Evolutionary conservation across 73 alveolate species (phyloP).

Genomic region (Blepharisma japonicum): DNA sequence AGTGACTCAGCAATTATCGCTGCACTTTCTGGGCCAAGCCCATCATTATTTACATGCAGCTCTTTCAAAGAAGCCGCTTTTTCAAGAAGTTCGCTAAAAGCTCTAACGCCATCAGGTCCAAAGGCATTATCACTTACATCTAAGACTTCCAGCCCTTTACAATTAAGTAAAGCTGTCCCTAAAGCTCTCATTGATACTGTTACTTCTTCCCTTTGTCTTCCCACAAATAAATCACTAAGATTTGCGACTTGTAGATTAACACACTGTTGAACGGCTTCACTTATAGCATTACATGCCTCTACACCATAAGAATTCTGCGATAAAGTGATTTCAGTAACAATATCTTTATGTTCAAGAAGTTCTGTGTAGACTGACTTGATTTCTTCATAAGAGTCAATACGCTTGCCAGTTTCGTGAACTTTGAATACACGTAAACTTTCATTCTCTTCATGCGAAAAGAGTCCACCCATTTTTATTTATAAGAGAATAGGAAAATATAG

Average conservation of each 20-base stretch:
- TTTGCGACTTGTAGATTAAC: conserved; percentile 61
- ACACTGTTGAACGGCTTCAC: conserved; percentile 35
- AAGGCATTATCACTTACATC: conserved; percentile 89
- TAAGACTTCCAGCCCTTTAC: conserved; percentile 61
- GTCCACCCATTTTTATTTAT: conserved; percentile 28
- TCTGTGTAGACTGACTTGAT: conserved; percentile 16
- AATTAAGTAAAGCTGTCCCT: conserved; percentile 50
- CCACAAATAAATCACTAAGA: conserved; percentile 75
- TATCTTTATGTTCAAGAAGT: conserved; percentile 15
- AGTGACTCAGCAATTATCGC: conserved; percentile 74
- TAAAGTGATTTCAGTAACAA: conserved; percentile 30
- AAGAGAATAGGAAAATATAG: conserved; percentile 13
- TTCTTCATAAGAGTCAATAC: conserved; percentile 28
- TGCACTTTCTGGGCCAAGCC: conserved; percentile 94
- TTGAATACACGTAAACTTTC: background rate
- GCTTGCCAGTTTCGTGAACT: conserved; percentile 14
- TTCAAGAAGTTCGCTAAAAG: conserved; percentile 75
- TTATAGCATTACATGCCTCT: conserved; percentile 58
- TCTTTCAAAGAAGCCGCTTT: conserved; percentile 51
- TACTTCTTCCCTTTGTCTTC: conserved; percentile 72
- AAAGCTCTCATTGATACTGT: conserved; percentile 71
- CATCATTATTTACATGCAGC: conserved; percentile 82
- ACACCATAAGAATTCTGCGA: conserved; percentile 62
- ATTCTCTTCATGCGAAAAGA: background rate
- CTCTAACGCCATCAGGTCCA: conserved; percentile 88